Evolutionary conservation across 2,329 filamentous ascomycete species (phyloP).

Genomic region (Colletotrichum aenigma): DNA sequence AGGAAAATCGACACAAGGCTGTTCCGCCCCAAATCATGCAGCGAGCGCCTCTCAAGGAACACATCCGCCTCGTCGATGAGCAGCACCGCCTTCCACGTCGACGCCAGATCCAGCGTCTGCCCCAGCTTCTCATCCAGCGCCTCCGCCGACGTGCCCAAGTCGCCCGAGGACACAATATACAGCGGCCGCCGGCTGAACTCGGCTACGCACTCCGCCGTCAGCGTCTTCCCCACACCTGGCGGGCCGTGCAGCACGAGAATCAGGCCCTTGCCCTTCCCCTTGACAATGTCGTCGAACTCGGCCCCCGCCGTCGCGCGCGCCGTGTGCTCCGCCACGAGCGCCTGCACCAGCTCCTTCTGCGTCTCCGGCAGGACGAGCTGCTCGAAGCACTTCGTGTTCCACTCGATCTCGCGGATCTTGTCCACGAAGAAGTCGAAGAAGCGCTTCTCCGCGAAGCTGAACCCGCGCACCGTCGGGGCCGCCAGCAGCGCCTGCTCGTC

Average conservation of each 20-base stretch:
- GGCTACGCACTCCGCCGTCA: constrained; percentile 54
- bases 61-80: constrained; percentile 87
- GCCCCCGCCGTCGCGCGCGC: constrained; percentile 63
- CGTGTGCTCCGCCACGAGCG: constrained; percentile 63
- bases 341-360: constrained; percentile 55
- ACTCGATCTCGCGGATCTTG: constrained; percentile 46
- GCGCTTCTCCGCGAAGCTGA: constrained; percentile 49
- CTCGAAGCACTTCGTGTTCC: constrained; percentile 52
- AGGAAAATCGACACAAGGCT: constrained; percentile 75
- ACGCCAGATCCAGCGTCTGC: constrained; percentile 82
- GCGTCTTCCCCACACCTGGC: constrained; percentile 55
- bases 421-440: constrained; percentile 56
- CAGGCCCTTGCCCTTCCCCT: constrained; percentile 44
- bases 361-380: constrained; percentile 52
- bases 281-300: constrained; percentile 56
- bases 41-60: constrained; percentile 81
- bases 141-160: constrained; percentile 70
- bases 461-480: constrained; percentile 54
- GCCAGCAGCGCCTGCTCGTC: constrained; percentile 46
- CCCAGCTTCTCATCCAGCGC: constrained; percentile 72
- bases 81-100: constrained; percentile 84
- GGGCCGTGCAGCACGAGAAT: constrained; percentile 53
- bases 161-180: constrained; percentile 64
- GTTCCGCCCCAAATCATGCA: constrained; percentile 85
- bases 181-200: constrained; percentile 54